Conservation (phyloP, 345 rosid genomes). For the Angophora floribunda region DNA sequence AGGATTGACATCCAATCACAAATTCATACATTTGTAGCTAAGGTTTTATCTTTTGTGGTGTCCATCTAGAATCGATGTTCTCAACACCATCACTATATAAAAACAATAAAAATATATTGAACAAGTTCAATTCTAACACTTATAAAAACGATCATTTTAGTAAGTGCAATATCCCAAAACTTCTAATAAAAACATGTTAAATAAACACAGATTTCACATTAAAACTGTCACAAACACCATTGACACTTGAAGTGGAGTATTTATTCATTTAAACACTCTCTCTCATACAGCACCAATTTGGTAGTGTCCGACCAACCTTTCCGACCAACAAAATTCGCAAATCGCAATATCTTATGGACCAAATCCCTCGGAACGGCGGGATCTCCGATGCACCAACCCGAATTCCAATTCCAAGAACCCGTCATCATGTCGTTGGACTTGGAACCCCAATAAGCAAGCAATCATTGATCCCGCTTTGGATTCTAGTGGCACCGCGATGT, state of each 20-base stretch:
- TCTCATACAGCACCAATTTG: background rate
- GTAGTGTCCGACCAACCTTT: background rate
- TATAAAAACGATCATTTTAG: background rate
- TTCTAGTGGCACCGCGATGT: background rate
- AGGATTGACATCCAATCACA: background rate
- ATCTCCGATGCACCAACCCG: background rate
- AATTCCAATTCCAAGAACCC: background rate
- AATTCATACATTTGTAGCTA: background rate
- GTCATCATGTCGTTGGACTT: background rate
- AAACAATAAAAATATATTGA: too few species aligned
- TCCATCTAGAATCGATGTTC: rapidly evolving
- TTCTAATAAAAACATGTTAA: too few species aligned
- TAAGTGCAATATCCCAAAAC: background rate
- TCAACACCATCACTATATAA: background rate
- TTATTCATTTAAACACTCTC: background rate
- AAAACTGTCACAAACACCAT: too few species aligned
- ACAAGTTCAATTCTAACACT: rapidly evolving
- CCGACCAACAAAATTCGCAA: background rate
- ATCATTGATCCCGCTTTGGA: background rate
- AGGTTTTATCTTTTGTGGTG: too few species aligned
- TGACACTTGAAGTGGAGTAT: rapidly evolving
- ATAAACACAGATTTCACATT: too few species aligned
- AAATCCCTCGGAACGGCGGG: background rate
- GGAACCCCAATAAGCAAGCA: background rate
- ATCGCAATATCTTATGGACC: background rate